Evolutionary conservation across 83 land plant genomes (phyloP), one percentile per base, ranked within the genome.

Genomic region (Thuja plicata): DNA sequence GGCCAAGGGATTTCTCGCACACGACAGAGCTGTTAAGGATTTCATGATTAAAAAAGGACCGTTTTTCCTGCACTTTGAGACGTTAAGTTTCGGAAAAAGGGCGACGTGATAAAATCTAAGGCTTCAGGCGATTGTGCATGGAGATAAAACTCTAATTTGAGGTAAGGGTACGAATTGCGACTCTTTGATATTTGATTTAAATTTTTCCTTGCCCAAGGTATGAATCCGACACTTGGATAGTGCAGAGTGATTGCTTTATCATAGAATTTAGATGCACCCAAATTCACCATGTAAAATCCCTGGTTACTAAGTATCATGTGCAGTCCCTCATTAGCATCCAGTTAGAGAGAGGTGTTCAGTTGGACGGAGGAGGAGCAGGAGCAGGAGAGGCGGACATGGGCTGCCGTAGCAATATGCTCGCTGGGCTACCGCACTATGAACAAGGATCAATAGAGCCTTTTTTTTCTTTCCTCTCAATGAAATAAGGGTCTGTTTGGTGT

Each of bases 11-110:
- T 93, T 86, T 80, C 78, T 86, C 83, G 24, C 90, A 15, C 91
- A 94, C 87, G 93, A 94, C 46, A 94, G 91, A 57, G 93, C 93
- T 85, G 88, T 95, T 32, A 92, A 89, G 82, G 93, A 92, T 76
- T 89, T 88, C 79, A 38, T 95, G 89, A 92, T 92, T 43, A 95
- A 94, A 89, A 93, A 92, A 55, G 95, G 92, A 0, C 92, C 93
- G 0, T 91, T 86, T 60, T 73, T 13, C 90, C 93, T 19, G 16
- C 73, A 48, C 89, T 95, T 74, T 88, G 93, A 92, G 94, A 94
- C 57, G 93, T 88, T 11, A 87, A 94, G 37, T 91, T 95, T 78
- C 95, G 96, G 46, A 93, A 90, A 93, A 8, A 27, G 85, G 10
- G 2, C 77, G 35, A 13, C 77, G 35, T 11, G 35, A 73, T 32